Evolutionary conservation across 163 green algal species (phyloP).

Genomic region (Scenedesmus sp.): DNA sequence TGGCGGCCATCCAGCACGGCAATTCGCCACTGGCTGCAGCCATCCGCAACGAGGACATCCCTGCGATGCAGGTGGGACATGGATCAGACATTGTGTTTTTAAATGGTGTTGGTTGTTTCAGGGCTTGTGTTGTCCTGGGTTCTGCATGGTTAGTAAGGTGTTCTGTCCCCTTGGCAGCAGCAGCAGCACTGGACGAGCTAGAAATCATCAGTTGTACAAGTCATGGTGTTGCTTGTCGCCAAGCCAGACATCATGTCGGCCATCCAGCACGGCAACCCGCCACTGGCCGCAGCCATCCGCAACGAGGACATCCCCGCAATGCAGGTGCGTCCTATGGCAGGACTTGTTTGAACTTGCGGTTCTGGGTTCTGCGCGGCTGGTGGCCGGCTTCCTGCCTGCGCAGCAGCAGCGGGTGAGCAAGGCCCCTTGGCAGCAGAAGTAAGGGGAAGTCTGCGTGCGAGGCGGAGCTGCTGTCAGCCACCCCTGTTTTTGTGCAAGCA

Average conservation of each 20-base stretch:
- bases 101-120: neutral
- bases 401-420: too few relatives aligned
- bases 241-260: slow-evolving; percentile 39
- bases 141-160: neutral
- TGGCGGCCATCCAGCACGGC: slow-evolving; percentile 39
- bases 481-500: too few relatives aligned
- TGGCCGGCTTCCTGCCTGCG: too few relatives aligned
- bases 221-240: too few relatives aligned
- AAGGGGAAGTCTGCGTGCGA: too few relatives aligned
- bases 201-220: too few relatives aligned
- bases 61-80: slow-evolving; percentile 63
- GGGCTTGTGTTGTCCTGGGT: neutral
- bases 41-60: slow-evolving; percentile 66
- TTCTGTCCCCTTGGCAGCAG: too few relatives aligned
- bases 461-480: too few relatives aligned
- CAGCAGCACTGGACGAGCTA: too few relatives aligned
- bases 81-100: too few relatives aligned
- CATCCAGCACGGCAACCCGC: slow-evolving; percentile 46
- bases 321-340: slow-evolving; percentile 55
- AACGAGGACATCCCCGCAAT: slow-evolving; percentile 64
- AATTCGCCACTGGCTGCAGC: slow-evolving; percentile 64
- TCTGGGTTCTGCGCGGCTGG: neutral
- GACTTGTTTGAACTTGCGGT: neutral
- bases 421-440: too few relatives aligned
- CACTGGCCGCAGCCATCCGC: slow-evolving; percentile 66